Conservation (phyloP, 139 green algal species). For the Yamagishiella unicocca region DNA sequence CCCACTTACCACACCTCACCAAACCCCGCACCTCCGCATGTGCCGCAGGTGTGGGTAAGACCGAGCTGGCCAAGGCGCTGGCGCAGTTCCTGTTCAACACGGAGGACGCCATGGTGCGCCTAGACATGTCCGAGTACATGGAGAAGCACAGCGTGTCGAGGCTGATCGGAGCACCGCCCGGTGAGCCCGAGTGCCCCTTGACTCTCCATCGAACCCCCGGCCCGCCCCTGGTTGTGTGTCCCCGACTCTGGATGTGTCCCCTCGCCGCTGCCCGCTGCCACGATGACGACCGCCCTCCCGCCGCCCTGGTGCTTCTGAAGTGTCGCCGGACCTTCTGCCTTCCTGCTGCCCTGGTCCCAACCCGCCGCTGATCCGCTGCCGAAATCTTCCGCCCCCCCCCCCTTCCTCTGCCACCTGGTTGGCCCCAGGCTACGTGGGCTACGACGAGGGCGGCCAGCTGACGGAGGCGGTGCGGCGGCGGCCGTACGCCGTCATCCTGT, state of each 20-base stretch:
- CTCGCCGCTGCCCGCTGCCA: no score
- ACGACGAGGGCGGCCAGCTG: conserved; percentile 84
- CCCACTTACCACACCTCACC: not conserved
- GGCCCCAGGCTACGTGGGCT: conserved; percentile 89
- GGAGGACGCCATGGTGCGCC: conserved; percentile 88
- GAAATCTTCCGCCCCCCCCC: no score
- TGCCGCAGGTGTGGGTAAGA: conserved; percentile 94
- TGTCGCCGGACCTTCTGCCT: no score
- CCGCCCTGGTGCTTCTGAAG: no score
- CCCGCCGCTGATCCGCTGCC: no score
- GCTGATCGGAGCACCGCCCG: conserved; percentile 91
- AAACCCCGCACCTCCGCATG: not conserved
- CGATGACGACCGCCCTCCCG: no score
- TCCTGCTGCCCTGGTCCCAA: no score
- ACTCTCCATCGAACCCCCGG: no score
- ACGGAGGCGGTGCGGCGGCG: conserved; percentile 83
- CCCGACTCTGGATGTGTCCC: no score
- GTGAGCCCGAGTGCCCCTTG: no score
- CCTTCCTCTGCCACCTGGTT: no score
- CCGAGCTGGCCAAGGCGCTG: conserved; percentile 95
- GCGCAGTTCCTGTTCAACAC: conserved; percentile 92
- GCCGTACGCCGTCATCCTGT: conserved; percentile 91
- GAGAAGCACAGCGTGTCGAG: conserved; percentile 91
- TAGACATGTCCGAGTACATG: conserved; percentile 99
- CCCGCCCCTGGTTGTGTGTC: no score